Evolutionary conservation across 208 protist species (phyloP).

Genomic region (Tritrichomonas musculus): DNA sequence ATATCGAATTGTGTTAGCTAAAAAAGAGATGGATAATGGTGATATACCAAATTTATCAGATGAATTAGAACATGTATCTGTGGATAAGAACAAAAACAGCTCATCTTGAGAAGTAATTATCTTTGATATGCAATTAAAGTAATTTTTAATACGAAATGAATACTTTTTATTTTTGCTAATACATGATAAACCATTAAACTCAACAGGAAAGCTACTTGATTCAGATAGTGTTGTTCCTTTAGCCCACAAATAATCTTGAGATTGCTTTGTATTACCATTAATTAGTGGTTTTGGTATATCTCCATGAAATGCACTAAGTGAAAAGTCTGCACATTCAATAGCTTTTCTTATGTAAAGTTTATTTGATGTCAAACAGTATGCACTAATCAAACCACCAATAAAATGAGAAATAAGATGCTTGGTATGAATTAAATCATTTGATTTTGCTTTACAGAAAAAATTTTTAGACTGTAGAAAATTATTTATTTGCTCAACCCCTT

Average conservation of each 20-base stretch:
- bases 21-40: background rate
- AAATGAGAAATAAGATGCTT: background rate
- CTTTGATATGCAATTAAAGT: background rate
- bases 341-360: background rate
- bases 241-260: background rate
- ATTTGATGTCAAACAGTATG: background rate
- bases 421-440: background rate
- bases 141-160: background rate
- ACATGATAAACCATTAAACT: background rate
- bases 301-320: background rate
- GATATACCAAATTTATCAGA: background rate
- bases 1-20: background rate
- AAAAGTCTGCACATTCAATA: background rate
- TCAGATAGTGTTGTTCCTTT: background rate
- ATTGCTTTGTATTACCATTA: background rate
- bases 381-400: background rate
- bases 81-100: background rate
- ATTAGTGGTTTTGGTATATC: background rate
- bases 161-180: background rate
- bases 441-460: background rate
- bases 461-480: background rate
- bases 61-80: background rate
- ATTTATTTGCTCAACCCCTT: background rate
- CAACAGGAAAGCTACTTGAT: background rate
- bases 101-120: background rate